Evolutionary conservation across 2,329 filamentous ascomycete species (phyloP).

Genomic region (Xylaria sp.): DNA sequence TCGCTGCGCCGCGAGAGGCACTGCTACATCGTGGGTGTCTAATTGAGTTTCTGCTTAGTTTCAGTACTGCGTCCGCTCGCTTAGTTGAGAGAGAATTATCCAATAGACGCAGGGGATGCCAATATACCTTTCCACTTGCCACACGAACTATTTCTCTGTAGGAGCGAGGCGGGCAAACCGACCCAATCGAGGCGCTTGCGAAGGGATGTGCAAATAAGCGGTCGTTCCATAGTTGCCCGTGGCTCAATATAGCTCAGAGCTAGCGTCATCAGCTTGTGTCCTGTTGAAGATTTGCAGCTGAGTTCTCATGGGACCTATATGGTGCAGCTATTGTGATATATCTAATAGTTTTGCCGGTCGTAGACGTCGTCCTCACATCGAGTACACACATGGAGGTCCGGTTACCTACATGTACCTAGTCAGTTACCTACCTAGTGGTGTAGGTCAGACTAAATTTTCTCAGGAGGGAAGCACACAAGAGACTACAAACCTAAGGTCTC

Average conservation of each 20-base stretch:
- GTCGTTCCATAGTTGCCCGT: conserved; percentile 38
- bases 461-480: neutral
- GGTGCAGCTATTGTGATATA: no score
- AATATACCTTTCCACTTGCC: conserved; percentile 47
- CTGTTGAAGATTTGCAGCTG: neutral
- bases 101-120: neutral
- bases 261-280: neutral
- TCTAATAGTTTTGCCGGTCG: no score
- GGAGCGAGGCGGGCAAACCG: conserved; percentile 41
- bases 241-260: neutral
- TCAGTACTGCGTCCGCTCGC: conserved; percentile 28
- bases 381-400: neutral
- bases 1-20: conserved; percentile 48
- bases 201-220: conserved; percentile 46
- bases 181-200: conserved; percentile 47
- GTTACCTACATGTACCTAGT: neutral
- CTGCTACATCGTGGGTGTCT: conserved; percentile 57
- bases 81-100: neutral
- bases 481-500: no score
- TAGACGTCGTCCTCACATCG: no score
- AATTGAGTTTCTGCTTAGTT: conserved; percentile 55
- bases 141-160: conserved; percentile 34
- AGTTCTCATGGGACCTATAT: neutral
- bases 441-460: neutral
- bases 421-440: neutral